Evolutionary conservation across 257 asterid genomes (phyloP), one percentile per base, ranked within the genome.

Genomic region (Ocimum tenuiflorum): DNA sequence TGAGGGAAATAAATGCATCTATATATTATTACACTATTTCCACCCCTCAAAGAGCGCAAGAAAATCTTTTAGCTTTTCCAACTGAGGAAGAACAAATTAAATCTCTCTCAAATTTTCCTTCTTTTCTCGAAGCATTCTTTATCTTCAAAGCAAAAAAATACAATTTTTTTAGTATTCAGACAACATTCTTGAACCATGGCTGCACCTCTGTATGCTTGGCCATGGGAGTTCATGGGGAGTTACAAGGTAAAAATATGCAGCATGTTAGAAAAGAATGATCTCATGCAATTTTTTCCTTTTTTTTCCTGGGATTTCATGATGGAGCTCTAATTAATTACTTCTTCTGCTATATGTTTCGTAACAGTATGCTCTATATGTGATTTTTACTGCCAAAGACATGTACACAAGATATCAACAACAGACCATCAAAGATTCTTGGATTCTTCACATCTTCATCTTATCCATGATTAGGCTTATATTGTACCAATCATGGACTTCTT

Each of bases 181-280:
- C 22, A 61, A 12, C 41, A 62, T 68, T 68, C 19, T 60, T 15
- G 0, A 14, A 41, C 41, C 45, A 88, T 88, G 96, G 76, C 71
- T 63, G 82, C 91, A 41, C 85, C 81, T 15, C 64, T 87, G 62
- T 85, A 72, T 69, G 58, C 84, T 48, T 89, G 95, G 90, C 95
- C 97, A 56, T 87, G 97, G 97, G 80, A 87, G 63, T 53, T 70
- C 65, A 72, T 87, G 78, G 91, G 88, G 38, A 71, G 73, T 60
- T 77, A 65, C 83, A 89, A 87, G 97, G 97, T 85, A 80, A 42
- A 12, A 13, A 1, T 12, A 12, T 12, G 6, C 3, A 39, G 9
- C 5, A 9, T 0, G 12, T 1, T 27, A 27, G 31, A 27, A 27
- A 27, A 4, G 4, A 10, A 3, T 6, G 8, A 36, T 6, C 8